These are phyloP conservation scores for Talaromyces albobiverticillius DNA, from an alignment of 2,329 filamentous ascomycete genomes.

Conservation along the genomic window DNA sequence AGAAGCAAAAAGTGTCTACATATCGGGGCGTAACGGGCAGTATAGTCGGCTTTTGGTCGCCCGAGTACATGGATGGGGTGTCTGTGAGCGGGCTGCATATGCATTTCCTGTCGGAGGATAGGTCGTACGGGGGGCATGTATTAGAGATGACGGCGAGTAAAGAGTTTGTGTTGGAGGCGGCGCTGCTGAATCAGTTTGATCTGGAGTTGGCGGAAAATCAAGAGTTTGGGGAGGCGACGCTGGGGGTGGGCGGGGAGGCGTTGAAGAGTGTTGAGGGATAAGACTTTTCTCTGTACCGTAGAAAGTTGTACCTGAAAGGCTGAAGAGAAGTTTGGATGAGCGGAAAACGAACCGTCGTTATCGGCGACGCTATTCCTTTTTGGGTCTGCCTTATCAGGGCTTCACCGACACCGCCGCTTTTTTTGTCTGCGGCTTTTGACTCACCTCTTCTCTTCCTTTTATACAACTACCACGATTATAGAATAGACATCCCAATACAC, in stretches of 20 bases:
- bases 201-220: conserved; percentile 12
- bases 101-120: conserved; percentile 16
- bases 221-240: conserved; percentile 4
- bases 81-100: conserved; percentile 15
- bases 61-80: conserved; percentile 13
- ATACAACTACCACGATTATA: too few relatives aligned
- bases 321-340: too few relatives aligned
- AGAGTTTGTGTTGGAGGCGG: conserved; percentile 8
- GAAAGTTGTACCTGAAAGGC: too few relatives aligned
- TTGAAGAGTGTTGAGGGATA: conserved; percentile 14
- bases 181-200: conserved; percentile 13
- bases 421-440: conserved; percentile 20
- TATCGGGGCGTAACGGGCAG: conserved; percentile 4
- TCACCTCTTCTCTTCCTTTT: too few relatives aligned
- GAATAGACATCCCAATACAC: too few relatives aligned
- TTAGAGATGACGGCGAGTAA: conserved; percentile 9
- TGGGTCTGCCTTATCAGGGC: conserved; percentile 4
- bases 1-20: conserved; percentile 13
- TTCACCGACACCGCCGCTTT: conserved; percentile 33
- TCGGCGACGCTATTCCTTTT: conserved; percentile 4
- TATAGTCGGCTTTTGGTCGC: conserved; percentile 16
- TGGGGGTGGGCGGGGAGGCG: conserved; percentile 10
- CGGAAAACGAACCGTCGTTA: neutral
- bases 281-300: neutral
- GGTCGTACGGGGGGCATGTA: conserved; percentile 12